These are phyloP conservation scores for Prunus dulcis DNA, from an alignment of 306 rosid species.

Conservation along the genomic window DNA sequence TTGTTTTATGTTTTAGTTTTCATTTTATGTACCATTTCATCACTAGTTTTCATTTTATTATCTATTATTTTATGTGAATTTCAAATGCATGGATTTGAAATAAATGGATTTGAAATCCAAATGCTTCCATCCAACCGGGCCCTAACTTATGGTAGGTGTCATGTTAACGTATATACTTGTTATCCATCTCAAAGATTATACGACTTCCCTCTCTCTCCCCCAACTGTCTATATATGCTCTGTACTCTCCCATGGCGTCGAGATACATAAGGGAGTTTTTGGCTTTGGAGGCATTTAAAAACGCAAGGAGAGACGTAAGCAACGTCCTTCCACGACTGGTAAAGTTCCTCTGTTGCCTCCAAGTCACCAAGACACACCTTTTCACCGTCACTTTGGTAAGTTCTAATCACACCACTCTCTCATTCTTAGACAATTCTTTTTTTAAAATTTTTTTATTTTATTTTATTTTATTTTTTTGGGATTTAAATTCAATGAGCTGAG, in stretches of 20 bases:
- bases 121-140: no score
- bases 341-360: slow-evolving; percentile 48
- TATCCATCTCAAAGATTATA: no score
- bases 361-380: slow-evolving; percentile 36
- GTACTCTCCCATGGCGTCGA: background rate
- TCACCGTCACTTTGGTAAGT: slow-evolving; percentile 32
- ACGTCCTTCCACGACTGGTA: background rate
- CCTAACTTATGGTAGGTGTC: no score
- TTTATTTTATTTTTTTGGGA: background rate
- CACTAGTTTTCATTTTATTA: no score
- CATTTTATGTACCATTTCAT: no score
- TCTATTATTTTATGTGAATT: no score
- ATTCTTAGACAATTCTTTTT: background rate
- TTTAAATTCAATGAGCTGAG: background rate
- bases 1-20: no score
- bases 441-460: background rate
- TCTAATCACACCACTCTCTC: background rate
- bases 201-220: background rate
- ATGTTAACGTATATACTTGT: no score
- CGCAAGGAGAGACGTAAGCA: slow-evolving; percentile 33
- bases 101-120: no score
- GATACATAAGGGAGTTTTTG: background rate
- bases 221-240: background rate
- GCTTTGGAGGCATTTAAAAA: slow-evolving; percentile 8
- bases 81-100: no score